Evolutionary conservation across 2,329 filamentous ascomycete genomes (phyloP).

Genomic region (Fusarium burgessii): DNA sequence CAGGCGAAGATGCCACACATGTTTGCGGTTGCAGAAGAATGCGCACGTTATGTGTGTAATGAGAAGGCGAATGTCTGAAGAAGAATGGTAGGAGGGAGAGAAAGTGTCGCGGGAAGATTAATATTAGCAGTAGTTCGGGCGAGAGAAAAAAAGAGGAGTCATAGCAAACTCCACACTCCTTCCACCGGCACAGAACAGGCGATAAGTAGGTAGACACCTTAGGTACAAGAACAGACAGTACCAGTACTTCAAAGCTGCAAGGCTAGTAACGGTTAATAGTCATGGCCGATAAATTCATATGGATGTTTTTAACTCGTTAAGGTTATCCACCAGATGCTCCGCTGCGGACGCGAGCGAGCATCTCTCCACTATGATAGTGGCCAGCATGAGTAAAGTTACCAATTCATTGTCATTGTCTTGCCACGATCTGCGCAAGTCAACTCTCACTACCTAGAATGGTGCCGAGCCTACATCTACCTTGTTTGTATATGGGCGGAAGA

Average conservation of each 20-base stretch:
- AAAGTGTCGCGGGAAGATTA: slow-evolving; percentile 35
- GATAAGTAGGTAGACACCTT: slow-evolving; percentile 21
- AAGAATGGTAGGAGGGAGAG: slow-evolving; percentile 20
- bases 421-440: neutral
- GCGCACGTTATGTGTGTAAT: slow-evolving; percentile 23
- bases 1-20: slow-evolving; percentile 99
- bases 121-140: slow-evolving; percentile 34
- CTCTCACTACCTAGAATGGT: neutral
- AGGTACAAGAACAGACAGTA: slow-evolving; percentile 11
- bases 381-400: slow-evolving; percentile 3
- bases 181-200: slow-evolving; percentile 37
- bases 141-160: slow-evolving; percentile 38
- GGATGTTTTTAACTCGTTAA: slow-evolving; percentile 16
- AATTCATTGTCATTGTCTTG: neutral
- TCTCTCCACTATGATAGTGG: slow-evolving; percentile 25
- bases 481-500: slow-evolving; percentile 9
- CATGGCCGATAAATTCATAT: slow-evolving; percentile 15
- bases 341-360: slow-evolving; percentile 33
- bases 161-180: slow-evolving; percentile 40
- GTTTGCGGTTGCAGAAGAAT: slow-evolving; percentile 56
- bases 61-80: slow-evolving; percentile 16
- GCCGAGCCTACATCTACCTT: neutral
- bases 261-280: slow-evolving; percentile 31
- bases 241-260: slow-evolving; percentile 31
- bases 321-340: slow-evolving; percentile 42